Conservation (phyloP, 257 asterid genomes). For the Perilla frutescens region DNA sequence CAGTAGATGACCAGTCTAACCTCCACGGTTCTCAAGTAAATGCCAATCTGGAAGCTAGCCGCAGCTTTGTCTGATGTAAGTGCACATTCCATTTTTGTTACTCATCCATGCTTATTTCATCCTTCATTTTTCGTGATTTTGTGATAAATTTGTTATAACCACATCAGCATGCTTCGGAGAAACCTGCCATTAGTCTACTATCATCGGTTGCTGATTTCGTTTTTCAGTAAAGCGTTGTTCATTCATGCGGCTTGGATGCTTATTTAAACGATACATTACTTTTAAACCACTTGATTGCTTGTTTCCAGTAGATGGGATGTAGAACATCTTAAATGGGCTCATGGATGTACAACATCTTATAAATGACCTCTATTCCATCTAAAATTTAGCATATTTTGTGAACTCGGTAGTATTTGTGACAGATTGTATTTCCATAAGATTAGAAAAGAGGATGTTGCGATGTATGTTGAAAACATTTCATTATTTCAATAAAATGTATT, state of each 20-base stretch:
- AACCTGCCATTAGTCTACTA: conserved; percentile 11
- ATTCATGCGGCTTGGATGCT: background rate
- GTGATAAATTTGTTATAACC: conserved; percentile 9
- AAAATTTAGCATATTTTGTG: conserved; percentile 12
- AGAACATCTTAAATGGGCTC: background rate
- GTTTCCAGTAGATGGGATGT: conserved; percentile 25
- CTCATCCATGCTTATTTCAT: background rate
- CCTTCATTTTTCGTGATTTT: background rate
- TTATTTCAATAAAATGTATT: conserved; percentile 19
- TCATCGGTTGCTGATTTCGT: conserved; percentile 5
- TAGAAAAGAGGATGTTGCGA: background rate
- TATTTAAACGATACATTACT: conserved; percentile 6
- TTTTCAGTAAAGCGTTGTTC: background rate
- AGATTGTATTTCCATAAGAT: conserved; percentile 18
- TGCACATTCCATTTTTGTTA: background rate
- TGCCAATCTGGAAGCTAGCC: conserved; percentile 43
- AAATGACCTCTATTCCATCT: conserved; percentile 29
- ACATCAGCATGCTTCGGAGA: conserved; percentile 26
- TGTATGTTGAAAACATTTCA: background rate
- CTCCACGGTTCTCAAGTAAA: conserved; percentile 31
- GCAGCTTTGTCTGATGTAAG: conserved; percentile 49
- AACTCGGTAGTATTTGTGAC: conserved; percentile 13
- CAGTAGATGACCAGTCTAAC: conserved; percentile 27
- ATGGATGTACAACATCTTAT: conserved; percentile 33
- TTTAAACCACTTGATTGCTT: conserved; percentile 9